Base-by-base conservation (phyloP, 2,329 filamentous ascomycete genomes). In the Clonostachys solani region DNA sequence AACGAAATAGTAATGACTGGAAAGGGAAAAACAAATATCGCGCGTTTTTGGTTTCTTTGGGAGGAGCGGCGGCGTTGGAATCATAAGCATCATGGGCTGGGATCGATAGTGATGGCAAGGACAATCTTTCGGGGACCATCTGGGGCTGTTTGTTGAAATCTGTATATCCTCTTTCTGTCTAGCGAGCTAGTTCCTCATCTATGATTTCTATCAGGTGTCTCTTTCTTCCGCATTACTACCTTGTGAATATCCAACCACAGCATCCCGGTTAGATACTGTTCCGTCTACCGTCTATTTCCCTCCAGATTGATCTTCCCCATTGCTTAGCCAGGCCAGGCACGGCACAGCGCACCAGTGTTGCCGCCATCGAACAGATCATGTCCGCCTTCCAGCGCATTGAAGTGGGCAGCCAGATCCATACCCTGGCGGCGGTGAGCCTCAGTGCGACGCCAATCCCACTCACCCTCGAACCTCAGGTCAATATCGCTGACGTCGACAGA, bases 381-480 rank as follows among this genome's bases (percentile, higher is more conserved):
- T 19, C 81, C 59, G 4, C 68, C 72, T 44, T 86, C 82, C 40
- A 86, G 62, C 23, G 73, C 74, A 3, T 75, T 74, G 56, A 85
- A 81, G 51, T 82, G 73, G 50, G 66, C 60, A 0, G 78, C 81
- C 51, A 74, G 70, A 54, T 74, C 67, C 65, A 83, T 70, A 3
- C 82, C 82, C 56, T 71, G 72, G 40, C 73, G 66, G 44, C 81
- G 72, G 60, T 78, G 69, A 42, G 66, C 68, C 64, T 84, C 82
- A 5, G 81, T 69, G 42, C 71, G 65, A 55, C 66, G 70, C 82
- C 82, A 86, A 53, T 81, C 74, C 80, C 80, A 83, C 44, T 67
- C 67, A 5, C 57, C 65, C 3, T 65, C 62, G 6, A 56, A 52
- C 19, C 62, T 54, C 17, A 68, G 49, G 19, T 69, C 55, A 12